Evolutionary conservation across 805 yeast species (phyloP).

Genomic region (Starmerella potacharoeniae): DNA sequence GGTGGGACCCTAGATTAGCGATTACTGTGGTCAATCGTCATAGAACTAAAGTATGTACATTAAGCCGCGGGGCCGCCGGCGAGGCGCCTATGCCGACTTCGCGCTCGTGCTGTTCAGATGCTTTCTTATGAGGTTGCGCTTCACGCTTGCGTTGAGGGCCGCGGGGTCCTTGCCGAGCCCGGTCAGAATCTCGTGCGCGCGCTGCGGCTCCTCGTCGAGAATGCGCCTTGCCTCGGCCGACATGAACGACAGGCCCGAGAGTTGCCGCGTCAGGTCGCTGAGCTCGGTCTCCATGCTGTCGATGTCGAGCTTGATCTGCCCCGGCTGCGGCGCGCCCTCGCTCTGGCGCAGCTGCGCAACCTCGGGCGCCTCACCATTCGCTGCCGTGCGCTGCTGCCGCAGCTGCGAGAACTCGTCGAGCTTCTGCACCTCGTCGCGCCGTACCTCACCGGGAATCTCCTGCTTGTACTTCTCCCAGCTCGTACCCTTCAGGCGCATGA

Average conservation of each 20-base stretch:
- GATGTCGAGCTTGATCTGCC: conserved; percentile 32
- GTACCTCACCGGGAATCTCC: conserved; percentile 58
- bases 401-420: conserved; percentile 44
- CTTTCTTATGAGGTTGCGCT: conserved; percentile 63
- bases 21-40: no score
- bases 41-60: no score
- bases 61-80: no score
- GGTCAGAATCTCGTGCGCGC: conserved; percentile 30
- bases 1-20: no score
- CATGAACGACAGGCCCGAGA: conserved; percentile 22
- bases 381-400: conserved; percentile 31
- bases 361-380: conserved; percentile 18
- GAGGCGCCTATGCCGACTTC: not conserved
- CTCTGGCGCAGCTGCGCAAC: conserved; percentile 23
- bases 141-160: conserved; percentile 39
- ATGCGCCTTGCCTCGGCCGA: conserved; percentile 23
- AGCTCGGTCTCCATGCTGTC: conserved; percentile 31
- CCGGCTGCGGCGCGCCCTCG: conserved; percentile 6
- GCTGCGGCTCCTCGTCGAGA: conserved; percentile 29
- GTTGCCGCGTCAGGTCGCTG: conserved; percentile 29
- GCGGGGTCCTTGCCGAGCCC: conserved; percentile 34
- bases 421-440: conserved; percentile 51
- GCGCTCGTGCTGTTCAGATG: conserved; percentile 25
- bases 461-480: conserved; percentile 72
- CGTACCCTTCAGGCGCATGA: conserved; percentile 79